These are phyloP conservation scores for Lablab purpureus DNA, from an alignment of 306 rosid species.

Conservation along the genomic window DNA sequence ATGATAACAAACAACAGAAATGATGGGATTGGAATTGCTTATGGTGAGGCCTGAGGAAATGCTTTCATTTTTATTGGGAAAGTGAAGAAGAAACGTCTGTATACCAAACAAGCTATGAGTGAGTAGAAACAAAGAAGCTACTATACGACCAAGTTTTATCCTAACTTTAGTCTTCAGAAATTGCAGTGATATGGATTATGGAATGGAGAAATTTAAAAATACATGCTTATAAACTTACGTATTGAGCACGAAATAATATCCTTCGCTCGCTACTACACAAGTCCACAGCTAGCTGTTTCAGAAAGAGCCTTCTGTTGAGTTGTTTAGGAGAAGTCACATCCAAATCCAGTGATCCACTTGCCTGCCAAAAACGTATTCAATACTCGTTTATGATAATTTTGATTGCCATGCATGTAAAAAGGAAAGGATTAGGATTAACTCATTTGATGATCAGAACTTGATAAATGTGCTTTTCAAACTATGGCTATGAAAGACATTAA, in stretches of 20 bases:
- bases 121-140: conserved; percentile 34
- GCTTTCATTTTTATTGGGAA: conserved; percentile 6
- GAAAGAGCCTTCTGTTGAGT: conserved; percentile 85
- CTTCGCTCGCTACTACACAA: conserved; percentile 84
- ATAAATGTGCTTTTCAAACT: conserved; percentile 23
- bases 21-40: neutral
- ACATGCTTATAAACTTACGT: conserved; percentile 61
- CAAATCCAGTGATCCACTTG: conserved; percentile 92
- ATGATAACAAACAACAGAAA: neutral
- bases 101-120: neutral
- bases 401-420: conserved; percentile 1
- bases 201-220: conserved; percentile 6
- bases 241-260: conserved; percentile 89
- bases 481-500: neutral
- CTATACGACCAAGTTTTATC: neutral
- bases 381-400: conserved; percentile 12
- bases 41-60: neutral
- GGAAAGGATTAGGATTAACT: neutral
- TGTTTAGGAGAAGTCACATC: conserved; percentile 94
- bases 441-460: neutral
- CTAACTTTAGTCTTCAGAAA: neutral
- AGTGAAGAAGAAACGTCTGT: neutral
- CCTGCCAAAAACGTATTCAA: conserved; percentile 56
- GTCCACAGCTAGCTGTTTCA: conserved; percentile 91
- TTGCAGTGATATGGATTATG: neutral